Conservation (phyloP, 1,139 yeast genomes). For the Magnusiomyces ingens region DNA sequence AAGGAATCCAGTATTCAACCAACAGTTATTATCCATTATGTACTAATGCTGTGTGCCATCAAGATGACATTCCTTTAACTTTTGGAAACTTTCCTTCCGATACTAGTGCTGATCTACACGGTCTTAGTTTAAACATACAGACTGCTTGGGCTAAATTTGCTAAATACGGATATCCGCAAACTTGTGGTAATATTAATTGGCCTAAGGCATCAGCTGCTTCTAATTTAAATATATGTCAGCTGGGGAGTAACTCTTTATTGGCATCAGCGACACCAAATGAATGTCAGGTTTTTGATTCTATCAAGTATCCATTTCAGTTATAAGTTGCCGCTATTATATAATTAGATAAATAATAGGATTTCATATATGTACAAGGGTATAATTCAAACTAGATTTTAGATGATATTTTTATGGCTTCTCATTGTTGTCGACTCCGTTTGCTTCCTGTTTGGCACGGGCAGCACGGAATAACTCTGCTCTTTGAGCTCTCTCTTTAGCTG, state of each 20-base stretch:
- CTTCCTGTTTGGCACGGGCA: constrained; percentile 10
- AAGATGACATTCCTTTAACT: constrained; percentile 28
- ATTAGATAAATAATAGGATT: neutral
- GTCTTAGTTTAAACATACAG: constrained; percentile 24
- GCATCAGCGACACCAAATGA: neutral
- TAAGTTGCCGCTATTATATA: neutral
- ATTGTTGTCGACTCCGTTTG: neutral
- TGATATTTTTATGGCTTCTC: neutral
- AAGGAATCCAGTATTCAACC: constrained; percentile 27
- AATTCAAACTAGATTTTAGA: neutral
- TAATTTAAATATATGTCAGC: constrained; percentile 14
- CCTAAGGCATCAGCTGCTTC: constrained; percentile 8
- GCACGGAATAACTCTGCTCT: constrained; percentile 19
- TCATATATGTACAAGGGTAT: neutral
- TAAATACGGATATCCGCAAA: constrained; percentile 22
- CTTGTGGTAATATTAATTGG: constrained; percentile 17
- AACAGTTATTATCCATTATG: constrained; percentile 22
- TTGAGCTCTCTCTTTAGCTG: constrained; percentile 44
- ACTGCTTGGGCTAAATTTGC: constrained; percentile 29
- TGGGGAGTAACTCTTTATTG: constrained; percentile 12
- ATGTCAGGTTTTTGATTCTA: constrained; percentile 6
- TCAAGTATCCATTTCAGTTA: constrained; percentile 8
- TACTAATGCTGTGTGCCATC: constrained; percentile 28
- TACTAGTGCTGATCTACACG: constrained; percentile 18
- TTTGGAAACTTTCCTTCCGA: constrained; percentile 26